A percentile compares a stretch with the other conserved stretches of the same genome.
Conservation (phyloP, 2,329 filamentous ascomycete genomes). For the Alternaria gansuensis region DNA sequence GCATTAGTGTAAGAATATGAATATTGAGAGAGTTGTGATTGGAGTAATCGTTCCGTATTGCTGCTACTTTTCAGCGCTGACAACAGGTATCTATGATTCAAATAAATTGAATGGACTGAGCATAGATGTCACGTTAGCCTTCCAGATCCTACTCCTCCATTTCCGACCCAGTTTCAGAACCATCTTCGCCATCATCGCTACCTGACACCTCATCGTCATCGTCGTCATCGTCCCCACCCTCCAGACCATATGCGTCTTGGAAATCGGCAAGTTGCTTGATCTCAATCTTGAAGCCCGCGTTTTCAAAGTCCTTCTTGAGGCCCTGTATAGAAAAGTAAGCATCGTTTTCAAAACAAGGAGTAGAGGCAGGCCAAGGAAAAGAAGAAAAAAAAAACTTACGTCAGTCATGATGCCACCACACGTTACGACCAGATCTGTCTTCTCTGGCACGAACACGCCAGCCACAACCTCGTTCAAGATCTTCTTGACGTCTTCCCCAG, state of each 20-base stretch:
- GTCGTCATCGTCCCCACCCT: slow-evolving; percentile 68
- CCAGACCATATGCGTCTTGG: slow-evolving; percentile 87
- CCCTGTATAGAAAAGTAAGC: slow-evolving; percentile 59
- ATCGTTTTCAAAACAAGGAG: slow-evolving; percentile 7
- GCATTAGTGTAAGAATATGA: slow-evolving; percentile 16
- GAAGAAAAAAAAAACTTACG: slow-evolving; percentile 62
- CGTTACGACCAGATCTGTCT: slow-evolving; percentile 85
- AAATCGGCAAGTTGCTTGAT: slow-evolving; percentile 79
- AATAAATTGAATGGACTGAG: neutral
- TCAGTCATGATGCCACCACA: slow-evolving; percentile 87
- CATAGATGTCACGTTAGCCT: neutral
- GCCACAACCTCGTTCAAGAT: slow-evolving; percentile 79
- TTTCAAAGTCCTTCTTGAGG: slow-evolving; percentile 76
- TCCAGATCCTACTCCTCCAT: slow-evolving; percentile 34
- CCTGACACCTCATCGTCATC: slow-evolving; percentile 65
- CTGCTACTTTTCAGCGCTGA: slow-evolving; percentile 2
- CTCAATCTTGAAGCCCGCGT: slow-evolving; percentile 80
- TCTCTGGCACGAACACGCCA: slow-evolving; percentile 80
- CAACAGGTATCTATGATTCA: neutral
- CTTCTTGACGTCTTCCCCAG: slow-evolving; percentile 76
- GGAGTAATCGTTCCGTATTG: neutral
- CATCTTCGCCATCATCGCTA: slow-evolving; percentile 51
- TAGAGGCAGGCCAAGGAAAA: neutral
- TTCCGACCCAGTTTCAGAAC: slow-evolving; percentile 37
- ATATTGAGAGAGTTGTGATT: slow-evolving; percentile 7